Evolutionary conservation across 2,329 filamentous ascomycete genomes (phyloP).

Genomic region (Teratosphaeria zuluensis): DNA sequence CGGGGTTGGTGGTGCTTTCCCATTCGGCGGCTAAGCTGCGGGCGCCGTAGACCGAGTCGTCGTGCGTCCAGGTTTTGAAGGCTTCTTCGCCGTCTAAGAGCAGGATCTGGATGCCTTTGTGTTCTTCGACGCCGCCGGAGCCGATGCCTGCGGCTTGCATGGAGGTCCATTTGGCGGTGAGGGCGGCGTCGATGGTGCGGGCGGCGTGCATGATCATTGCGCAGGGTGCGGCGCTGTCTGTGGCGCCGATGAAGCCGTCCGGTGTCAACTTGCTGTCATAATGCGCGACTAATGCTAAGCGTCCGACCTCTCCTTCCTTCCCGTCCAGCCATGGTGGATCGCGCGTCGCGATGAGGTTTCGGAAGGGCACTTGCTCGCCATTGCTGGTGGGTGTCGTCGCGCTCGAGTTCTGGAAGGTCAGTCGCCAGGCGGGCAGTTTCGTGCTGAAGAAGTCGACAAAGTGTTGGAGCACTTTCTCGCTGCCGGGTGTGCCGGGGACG

Average conservation of each 20-base stretch:
- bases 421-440: conserved; percentile 66
- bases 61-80: conserved; percentile 67
- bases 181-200: conserved; percentile 64
- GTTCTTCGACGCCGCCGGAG: conserved; percentile 52
- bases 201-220: conserved; percentile 87
- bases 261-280: conserved; percentile 80
- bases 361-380: conserved; percentile 64
- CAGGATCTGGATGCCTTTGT: conserved; percentile 78
- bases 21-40: conserved; percentile 68
- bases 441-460: conserved; percentile 72
- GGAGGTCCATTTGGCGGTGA: conserved; percentile 68
- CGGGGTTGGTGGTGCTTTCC: conserved; percentile 60
- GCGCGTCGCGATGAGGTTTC: conserved; percentile 74
- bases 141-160: conserved; percentile 47
- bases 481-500: conserved; percentile 77
- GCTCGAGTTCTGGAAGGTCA: conserved; percentile 85
- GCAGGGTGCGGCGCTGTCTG: conserved; percentile 86
- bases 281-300: conserved; percentile 82
- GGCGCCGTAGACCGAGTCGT: conserved; percentile 81
- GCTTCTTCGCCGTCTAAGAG: conserved; percentile 93
- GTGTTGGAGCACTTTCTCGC: conserved; percentile 62
- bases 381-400: conserved; percentile 68
- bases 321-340: conserved; percentile 72
- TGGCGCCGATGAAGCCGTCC: conserved; percentile 83
- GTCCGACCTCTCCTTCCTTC: conserved; percentile 58